These are phyloP conservation scores for Acarospora socialis DNA, from an alignment of 2,329 filamentous ascomycete species.

Conservation along the genomic window DNA sequence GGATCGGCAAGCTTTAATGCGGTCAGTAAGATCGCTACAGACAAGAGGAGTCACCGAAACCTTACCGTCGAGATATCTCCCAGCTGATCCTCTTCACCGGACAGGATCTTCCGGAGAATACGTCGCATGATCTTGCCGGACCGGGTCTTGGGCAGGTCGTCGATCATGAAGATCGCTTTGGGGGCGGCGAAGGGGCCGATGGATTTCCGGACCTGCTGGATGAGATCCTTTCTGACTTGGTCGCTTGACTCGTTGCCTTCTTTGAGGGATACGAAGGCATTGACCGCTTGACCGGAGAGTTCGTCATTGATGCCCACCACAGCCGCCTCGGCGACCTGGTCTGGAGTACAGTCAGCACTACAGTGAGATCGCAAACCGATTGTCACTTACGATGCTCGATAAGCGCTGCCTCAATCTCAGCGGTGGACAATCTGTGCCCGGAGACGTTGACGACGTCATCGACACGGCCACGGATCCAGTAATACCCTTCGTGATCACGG, in stretches of 20 bases:
- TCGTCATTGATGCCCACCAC: constrained; percentile 90
- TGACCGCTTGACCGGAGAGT: constrained; percentile 91
- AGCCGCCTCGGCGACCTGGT: constrained; percentile 78
- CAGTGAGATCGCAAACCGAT: no score
- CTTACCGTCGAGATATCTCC: constrained; percentile 84
- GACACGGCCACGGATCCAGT: constrained; percentile 98
- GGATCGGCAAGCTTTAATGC: constrained; percentile 65
- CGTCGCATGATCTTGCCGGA: constrained; percentile 98
- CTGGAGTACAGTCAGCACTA: constrained; percentile 18
- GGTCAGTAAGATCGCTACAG: constrained; percentile 8
- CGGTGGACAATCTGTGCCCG: constrained; percentile 88
- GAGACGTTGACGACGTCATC: constrained; percentile 98
- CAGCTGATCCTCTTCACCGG: constrained; percentile 91
- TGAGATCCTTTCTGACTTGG: constrained; percentile 79
- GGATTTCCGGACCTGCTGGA: constrained; percentile 89
- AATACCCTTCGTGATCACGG: constrained; percentile 95
- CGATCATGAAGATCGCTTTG: constrained; percentile 81
- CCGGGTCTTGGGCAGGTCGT: constrained; percentile 91
- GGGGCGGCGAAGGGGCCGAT: constrained; percentile 96
- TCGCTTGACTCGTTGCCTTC: constrained; percentile 63
- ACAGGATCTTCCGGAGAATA: constrained; percentile 91
- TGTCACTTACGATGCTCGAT: constrained; percentile 60
- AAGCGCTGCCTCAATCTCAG: constrained; percentile 93
- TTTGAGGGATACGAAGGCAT: constrained; percentile 90
- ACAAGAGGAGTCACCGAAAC: constrained; percentile 6